Percentiles rank a stretch among this genome's conserved stretches.
Evolutionary conservation across 495 filamentous ascomycete genomes (phyloP).

Genomic region (Trichoderma virens): DNA sequence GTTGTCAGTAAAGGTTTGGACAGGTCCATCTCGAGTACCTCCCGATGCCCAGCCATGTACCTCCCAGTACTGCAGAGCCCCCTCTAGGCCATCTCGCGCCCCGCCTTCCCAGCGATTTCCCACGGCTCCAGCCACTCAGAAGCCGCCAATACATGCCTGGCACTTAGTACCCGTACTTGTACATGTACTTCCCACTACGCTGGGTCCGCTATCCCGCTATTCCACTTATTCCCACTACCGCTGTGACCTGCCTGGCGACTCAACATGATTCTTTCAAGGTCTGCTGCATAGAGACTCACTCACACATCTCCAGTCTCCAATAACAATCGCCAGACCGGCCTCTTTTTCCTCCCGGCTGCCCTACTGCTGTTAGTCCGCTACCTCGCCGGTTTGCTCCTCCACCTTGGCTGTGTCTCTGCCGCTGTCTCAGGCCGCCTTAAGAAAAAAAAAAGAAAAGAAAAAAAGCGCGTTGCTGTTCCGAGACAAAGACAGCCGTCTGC

Average conservation of each 20-base stretch:
- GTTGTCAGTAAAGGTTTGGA: no score
- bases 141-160: not conserved
- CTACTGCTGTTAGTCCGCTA: not conserved
- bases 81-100: not conserved
- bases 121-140: not conserved
- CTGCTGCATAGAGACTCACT: not conserved
- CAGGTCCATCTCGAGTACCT: no score
- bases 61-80: no score
- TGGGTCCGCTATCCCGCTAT: not conserved
- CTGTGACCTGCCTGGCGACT: not conserved
- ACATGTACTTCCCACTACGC: no score
- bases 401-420: not conserved
- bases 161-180: no score
- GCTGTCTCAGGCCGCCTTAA: not conserved
- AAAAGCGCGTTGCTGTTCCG: not conserved
- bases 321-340: not conserved
- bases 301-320: not conserved
- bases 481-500: not conserved
- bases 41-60: no score
- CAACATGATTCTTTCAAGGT: not conserved
- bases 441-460: not conserved
- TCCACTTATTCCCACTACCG: constrained; percentile 1
- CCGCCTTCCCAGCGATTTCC: not conserved
- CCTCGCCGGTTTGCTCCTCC: not conserved
- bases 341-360: not conserved